Evolutionary conservation across 2,329 filamentous ascomycete genomes (phyloP), one percentile per base, ranked within the genome.

Genomic region (Pezicula radicicola): DNA sequence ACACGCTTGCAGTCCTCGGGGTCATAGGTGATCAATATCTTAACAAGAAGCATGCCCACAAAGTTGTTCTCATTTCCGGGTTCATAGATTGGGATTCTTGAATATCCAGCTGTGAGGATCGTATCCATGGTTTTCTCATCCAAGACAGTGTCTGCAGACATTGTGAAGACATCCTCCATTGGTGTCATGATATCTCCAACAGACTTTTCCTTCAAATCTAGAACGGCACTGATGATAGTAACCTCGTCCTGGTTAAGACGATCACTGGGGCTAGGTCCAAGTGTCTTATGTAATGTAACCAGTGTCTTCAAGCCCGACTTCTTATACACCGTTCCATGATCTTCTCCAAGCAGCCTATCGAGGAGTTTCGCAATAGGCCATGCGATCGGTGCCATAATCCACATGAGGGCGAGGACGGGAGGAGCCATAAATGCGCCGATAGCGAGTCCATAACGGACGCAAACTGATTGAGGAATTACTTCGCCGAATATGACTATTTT

Each of bases 1-100:
- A 99, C 94, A 18, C 84, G 84, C 64, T 88, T 89, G 65, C 81
- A 83, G 66, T 99, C 94, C 69, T 99, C 94, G 0, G 94, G 94
- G 60, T 99, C 94, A 68, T 99, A 99, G 0, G 94, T 97, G 65
- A 99, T 99, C 55, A 99, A 81, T 66, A 97, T 97, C 76, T 99
- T 99, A 68, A 99, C 94, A 9, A 99, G 76, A 6, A 99, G 82
- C 93, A 99, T 99, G 57, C 94, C 94, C 28, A 97, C 87, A 70
- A 97, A 99, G 68, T 99, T 93, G 51, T 83, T 82, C 1, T 82
- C 77, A 63, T 92, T 95, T 53, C 91, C 88, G 0, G 91, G 85
- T 37, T 91, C 86, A 66, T 97, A 89, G 53, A 99, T 96, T 3
- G 94, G 94, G 59, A 99, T 97, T 54, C 94, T 81, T 12, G 94